Conservation (phyloP, 306 rosid species). For the Elaeagnus macrophylla region DNA sequence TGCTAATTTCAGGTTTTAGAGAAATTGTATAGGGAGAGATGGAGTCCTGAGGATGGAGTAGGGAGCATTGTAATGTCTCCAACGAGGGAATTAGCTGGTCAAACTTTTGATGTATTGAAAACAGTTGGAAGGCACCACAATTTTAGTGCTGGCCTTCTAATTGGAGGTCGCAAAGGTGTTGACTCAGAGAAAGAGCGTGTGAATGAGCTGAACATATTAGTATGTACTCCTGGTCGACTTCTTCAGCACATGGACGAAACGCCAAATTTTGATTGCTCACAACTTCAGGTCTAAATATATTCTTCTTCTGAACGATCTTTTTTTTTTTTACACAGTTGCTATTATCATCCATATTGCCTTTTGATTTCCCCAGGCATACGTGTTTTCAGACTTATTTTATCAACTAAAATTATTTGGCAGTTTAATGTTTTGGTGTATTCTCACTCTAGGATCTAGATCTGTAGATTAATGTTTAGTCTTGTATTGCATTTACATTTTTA, state of each 20-base stretch:
- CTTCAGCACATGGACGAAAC: constrained; percentile 96
- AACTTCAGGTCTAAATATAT: constrained; percentile 53
- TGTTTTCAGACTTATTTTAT: too few relatives aligned
- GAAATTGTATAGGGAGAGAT: constrained; percentile 67
- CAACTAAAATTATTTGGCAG: too few relatives aligned
- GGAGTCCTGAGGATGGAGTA: constrained; percentile 78
- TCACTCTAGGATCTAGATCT: too few relatives aligned
- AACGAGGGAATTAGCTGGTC: constrained; percentile 78
- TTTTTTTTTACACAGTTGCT: background rate
- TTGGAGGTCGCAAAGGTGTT: constrained; percentile 83
- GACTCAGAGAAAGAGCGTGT: constrained; percentile 61
- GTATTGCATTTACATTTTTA: too few relatives aligned
- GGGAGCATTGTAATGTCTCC: constrained; percentile 86
- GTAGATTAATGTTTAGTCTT: too few relatives aligned
- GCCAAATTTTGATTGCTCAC: constrained; percentile 83
- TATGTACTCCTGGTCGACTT: constrained; percentile 91
- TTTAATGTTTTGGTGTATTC: too few relatives aligned
- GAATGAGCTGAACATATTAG: constrained; percentile 63
- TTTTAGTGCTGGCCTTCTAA: constrained; percentile 89
- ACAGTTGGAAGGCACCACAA: constrained; percentile 59
- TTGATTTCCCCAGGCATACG: too few relatives aligned
- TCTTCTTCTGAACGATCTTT: background rate
- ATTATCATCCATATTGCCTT: too few relatives aligned
- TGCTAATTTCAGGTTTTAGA: constrained; percentile 59
- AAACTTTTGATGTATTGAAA: constrained; percentile 65